These are phyloP conservation scores for Podosphaera aphanis DNA, from an alignment of 2,329 filamentous ascomycete genomes.

Conservation along the genomic window DNA sequence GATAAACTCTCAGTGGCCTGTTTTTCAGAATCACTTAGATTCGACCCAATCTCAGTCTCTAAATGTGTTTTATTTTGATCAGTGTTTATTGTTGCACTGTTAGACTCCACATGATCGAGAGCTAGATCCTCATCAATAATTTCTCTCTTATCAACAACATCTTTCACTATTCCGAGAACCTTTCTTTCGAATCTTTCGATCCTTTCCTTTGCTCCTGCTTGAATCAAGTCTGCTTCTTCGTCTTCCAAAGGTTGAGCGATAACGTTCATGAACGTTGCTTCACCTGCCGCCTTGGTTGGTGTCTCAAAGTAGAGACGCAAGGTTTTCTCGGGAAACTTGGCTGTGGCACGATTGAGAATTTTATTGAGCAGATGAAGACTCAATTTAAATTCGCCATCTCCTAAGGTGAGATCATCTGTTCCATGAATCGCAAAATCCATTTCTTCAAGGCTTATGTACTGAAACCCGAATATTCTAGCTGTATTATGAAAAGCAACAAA, in stretches of 20 bases:
- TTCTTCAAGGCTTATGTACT: constrained; percentile 68
- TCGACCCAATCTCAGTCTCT: background rate
- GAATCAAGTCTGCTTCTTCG: constrained; percentile 48
- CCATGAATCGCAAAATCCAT: constrained; percentile 86
- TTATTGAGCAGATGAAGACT: constrained; percentile 63
- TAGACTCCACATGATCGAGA: background rate
- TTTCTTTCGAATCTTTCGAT: constrained; percentile 45
- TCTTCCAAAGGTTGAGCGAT: constrained; percentile 68
- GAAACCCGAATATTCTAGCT: constrained; percentile 87
- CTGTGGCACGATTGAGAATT: constrained; percentile 50
- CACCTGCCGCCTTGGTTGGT: constrained; percentile 21
- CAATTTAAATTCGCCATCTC: constrained; percentile 65
- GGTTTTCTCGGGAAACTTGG: constrained; percentile 51
- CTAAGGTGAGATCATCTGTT: constrained; percentile 38
- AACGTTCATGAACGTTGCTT: constrained; percentile 52
- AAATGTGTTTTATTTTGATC: background rate
- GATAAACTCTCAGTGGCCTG: background rate
- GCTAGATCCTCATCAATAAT: constrained; percentile 2
- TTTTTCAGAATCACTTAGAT: background rate
- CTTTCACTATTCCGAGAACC: constrained; percentile 27
- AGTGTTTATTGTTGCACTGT: background rate
- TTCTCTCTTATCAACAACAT: constrained; percentile 2
- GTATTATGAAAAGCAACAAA: constrained; percentile 95
- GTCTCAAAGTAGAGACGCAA: constrained; percentile 69
- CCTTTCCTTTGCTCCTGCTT: constrained; percentile 38